Evolutionary conservation across 2,329 filamentous ascomycete genomes (phyloP).

Genomic region (Cylindrodendrum hubeiense): DNA sequence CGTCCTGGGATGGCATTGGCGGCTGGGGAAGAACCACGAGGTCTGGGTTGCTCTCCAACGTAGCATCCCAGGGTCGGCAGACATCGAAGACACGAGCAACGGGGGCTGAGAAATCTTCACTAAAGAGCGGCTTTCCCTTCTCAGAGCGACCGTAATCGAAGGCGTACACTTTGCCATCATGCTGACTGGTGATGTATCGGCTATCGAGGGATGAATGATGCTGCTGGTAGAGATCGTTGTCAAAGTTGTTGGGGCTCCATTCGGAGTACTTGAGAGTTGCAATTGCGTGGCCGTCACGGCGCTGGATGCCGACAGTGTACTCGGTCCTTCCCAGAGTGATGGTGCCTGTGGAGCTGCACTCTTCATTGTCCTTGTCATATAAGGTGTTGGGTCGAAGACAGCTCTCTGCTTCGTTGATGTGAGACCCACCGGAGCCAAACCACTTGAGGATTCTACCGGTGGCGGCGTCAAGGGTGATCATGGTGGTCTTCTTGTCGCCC

Average conservation of each 20-base stretch:
- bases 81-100: constrained; percentile 93
- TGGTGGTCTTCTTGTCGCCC: constrained; percentile 89
- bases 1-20: constrained; percentile 68
- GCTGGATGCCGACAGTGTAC: constrained; percentile 89
- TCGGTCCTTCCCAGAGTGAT: constrained; percentile 88
- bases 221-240: constrained; percentile 87
- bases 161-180: constrained; percentile 86
- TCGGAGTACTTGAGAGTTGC: constrained; percentile 94
- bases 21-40: constrained; percentile 91
- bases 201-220: constrained; percentile 85
- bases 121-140: constrained; percentile 70
- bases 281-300: constrained; percentile 78
- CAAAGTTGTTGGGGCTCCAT: constrained; percentile 93
- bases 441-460: constrained; percentile 86
- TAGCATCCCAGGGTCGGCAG: constrained; percentile 77
- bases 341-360: constrained; percentile 84
- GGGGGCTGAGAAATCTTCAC: constrained; percentile 78
- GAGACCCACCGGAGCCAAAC: constrained; percentile 80
- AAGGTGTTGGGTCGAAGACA: constrained; percentile 78
- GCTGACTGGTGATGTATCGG: constrained; percentile 88
- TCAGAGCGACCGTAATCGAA: constrained; percentile 74
- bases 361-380: constrained; percentile 75
- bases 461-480: constrained; percentile 89
- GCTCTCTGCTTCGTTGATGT: constrained; percentile 77
- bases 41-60: constrained; percentile 74